Percentiles rank a stretch among this genome's conserved stretches.
Conservation (phyloP, 352 stramenopile genomes). For the Plasmopara halstedii region DNA sequence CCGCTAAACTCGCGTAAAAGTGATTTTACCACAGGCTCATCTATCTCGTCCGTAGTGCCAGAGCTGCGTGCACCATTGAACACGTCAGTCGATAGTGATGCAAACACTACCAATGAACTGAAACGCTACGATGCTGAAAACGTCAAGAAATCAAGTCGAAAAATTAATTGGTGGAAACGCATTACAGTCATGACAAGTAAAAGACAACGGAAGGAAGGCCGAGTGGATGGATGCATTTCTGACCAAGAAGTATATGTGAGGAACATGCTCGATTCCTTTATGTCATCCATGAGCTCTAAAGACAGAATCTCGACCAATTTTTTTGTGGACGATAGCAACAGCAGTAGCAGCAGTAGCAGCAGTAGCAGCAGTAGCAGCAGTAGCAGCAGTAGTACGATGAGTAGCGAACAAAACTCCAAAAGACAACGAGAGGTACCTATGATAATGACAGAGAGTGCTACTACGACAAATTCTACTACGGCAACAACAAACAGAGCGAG, state of each 20-base stretch:
- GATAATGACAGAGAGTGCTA: not conserved
- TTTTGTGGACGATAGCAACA: too few relatives aligned
- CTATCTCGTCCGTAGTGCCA: constrained; percentile 16
- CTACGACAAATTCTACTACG: not conserved
- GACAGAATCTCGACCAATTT: constrained; percentile 27
- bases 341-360: constrained; percentile 4
- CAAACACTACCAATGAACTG: constrained; percentile 18
- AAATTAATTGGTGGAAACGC: constrained; percentile 31
- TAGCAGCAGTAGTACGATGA: constrained; percentile 13
- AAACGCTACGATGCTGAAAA: constrained; percentile 13
- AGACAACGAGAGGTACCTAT: not conserved
- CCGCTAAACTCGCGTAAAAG: constrained; percentile 1
- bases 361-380: constrained; percentile 13
- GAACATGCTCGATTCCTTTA: constrained; percentile 69
- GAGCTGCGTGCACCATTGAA: constrained; percentile 11
- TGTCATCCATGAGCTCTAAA: constrained; percentile 58
- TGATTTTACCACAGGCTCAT: constrained; percentile 23
- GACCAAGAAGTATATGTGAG: constrained; percentile 68
- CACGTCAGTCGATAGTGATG: constrained; percentile 16
- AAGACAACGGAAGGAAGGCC: constrained; percentile 10
- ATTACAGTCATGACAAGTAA: constrained; percentile 22
- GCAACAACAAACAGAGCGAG: not conserved
- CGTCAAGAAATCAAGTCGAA: constrained; percentile 6
- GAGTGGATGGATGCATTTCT: constrained; percentile 15
- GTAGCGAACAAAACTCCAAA: constrained; percentile 3